Base-by-base conservation (phyloP, 345 rosid species). In the Pistacia integerrima region DNA sequence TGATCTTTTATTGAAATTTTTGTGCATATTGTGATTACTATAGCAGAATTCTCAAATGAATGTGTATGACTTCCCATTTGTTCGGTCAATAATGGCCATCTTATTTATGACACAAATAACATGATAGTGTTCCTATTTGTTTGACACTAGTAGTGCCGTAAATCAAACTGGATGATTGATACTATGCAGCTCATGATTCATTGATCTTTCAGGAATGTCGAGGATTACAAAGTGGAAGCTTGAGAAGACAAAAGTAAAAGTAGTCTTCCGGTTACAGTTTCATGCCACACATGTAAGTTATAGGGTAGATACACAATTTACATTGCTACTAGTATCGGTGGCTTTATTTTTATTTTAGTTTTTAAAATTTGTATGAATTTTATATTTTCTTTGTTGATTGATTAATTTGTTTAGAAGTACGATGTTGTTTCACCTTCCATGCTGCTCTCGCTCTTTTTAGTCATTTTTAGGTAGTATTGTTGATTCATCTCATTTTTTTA, bases 221-320 rank as follows among this genome's bases (percentile, higher is more conserved):
- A 93, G 97, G 84, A 72, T 86, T 58, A 72, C 93, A 6, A 93
- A 83, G 88, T 93, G 97, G 99, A 92, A 90, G 85, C 80, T 86
- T 67, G 99, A 95, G 90, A 95, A 95, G 87, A 90, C 93, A 57
- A 95, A 95, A 90, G 90, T 89, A 46, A 95, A 95, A 86, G 97
- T 95, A 54, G 99, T 95, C 71, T 95, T 95, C 81, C 90, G 99
- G 51, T 87, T 95, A 59, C 99, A 93, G 73, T 95, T 95, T 78
- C 97, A 95, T 78, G 98, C 99, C 73, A 95, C 97, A 11, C 94
- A 95, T 85, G 99, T 95, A 90, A 85, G 97, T 86, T 77, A 86
- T 72, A 18, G 52, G 14, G 35, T 33, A 44, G 9, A 20, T 69
- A 51, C 20, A 56, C 35, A 48, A 57, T 60, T 38, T 69, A 48